Conservation (phyloP, 148 eudicot genomes). For the Silene latifolia region DNA sequence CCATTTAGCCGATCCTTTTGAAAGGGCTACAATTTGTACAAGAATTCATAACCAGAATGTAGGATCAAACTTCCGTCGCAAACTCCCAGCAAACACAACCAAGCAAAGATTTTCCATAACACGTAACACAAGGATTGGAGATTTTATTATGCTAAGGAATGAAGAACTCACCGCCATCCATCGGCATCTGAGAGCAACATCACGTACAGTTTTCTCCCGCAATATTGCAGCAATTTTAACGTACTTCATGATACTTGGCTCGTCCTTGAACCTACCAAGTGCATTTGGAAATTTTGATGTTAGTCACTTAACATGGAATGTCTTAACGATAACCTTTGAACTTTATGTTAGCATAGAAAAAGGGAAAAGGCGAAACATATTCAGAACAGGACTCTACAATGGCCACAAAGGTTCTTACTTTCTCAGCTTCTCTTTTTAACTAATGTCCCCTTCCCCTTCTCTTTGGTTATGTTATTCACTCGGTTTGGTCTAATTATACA, state of each 20-base stretch:
- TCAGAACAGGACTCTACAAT: not conserved
- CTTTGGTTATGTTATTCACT: too few relatives aligned
- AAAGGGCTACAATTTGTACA: not conserved
- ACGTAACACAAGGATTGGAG: not conserved
- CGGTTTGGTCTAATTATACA: too few relatives aligned
- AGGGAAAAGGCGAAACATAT: conserved; percentile 1
- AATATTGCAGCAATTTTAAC: conserved; percentile 78
- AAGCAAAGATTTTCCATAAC: conserved; percentile 4
- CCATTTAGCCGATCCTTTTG: not conserved
- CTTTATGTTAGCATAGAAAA: not conserved
- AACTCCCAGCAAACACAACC: not conserved
- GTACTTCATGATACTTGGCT: conserved; percentile 76
- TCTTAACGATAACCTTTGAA: not conserved
- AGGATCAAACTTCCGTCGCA: conserved; percentile 8
- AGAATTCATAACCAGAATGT: not conserved
- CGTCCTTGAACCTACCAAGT: conserved; percentile 53
- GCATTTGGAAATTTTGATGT: conserved; percentile 9
- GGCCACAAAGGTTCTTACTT: conserved; percentile 3
- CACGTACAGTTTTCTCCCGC: conserved; percentile 84
- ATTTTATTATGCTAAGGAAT: conserved; percentile 10
- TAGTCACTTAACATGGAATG: not conserved
- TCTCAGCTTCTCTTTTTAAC: not conserved
- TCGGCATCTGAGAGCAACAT: conserved; percentile 88
- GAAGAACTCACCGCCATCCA: conserved; percentile 81
- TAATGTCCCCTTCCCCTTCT: not conserved